These are phyloP conservation scores for Chalara sp. DNA, from an alignment of 2,329 filamentous ascomycete species.

Conservation along the genomic window DNA sequence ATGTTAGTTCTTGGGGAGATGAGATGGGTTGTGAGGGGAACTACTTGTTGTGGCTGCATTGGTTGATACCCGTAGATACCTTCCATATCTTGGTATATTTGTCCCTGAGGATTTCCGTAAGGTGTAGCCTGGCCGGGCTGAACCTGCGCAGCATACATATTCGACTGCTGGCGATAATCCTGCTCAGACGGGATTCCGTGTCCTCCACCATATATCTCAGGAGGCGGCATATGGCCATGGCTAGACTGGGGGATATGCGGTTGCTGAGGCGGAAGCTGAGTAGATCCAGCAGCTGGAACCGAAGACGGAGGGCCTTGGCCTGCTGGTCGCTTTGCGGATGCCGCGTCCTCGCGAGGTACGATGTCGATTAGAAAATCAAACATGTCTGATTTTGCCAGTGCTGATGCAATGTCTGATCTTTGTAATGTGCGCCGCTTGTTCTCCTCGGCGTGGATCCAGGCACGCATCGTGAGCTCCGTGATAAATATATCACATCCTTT, in stretches of 20 bases:
- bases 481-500: constrained; percentile 99
- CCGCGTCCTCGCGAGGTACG: constrained; percentile 89
- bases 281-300: constrained; percentile 40
- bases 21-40: neutral
- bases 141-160: constrained; percentile 77
- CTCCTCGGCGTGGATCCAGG: constrained; percentile 98
- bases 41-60: constrained; percentile 78
- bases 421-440: constrained; percentile 96
- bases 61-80: constrained; percentile 79
- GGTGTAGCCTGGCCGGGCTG: constrained; percentile 60
- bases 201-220: constrained; percentile 45
- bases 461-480: constrained; percentile 96
- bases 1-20: constrained; percentile 3
- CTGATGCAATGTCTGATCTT: constrained; percentile 92
- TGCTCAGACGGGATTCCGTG: constrained; percentile 62
- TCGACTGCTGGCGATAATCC: constrained; percentile 72
- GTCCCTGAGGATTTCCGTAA: constrained; percentile 67
- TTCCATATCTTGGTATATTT: constrained; percentile 77
- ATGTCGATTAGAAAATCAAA: constrained; percentile 99
- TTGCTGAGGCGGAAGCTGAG: constrained; percentile 44
- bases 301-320: constrained; percentile 34
- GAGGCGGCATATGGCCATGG: constrained; percentile 56
- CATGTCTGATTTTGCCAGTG: constrained; percentile 96
- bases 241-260: constrained; percentile 36
- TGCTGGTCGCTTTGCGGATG: constrained; percentile 70